phyloP scores from a whole-genome alignment of 2,329 filamentous ascomycete genomes.

The Claviceps humidiphila region DNA sequence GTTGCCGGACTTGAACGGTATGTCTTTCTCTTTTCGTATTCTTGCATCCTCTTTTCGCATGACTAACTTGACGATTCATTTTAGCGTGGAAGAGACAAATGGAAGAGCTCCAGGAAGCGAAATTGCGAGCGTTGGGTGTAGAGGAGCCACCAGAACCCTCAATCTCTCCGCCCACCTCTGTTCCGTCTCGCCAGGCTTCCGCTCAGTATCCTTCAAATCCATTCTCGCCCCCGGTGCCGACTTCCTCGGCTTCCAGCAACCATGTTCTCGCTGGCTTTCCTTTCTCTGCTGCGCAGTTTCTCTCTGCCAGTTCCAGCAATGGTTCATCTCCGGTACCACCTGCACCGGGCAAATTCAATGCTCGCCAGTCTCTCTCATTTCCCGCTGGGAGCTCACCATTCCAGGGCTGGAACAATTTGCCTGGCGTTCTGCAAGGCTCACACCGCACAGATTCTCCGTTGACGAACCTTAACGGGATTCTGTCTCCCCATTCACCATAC shows the following conservation, averaged over 20 bases:
- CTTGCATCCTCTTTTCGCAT: background rate
- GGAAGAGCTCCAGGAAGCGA: constrained; percentile 74
- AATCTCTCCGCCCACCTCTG: constrained; percentile 51
- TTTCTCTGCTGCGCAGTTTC: constrained; percentile 44
- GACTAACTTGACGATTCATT: constrained; percentile 7
- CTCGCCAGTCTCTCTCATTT: constrained; percentile 59
- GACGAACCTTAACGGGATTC: constrained; percentile 35
- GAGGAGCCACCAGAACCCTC: constrained; percentile 52
- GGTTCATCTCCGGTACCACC: constrained; percentile 62
- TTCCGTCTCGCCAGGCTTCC: constrained; percentile 55
- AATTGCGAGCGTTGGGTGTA: constrained; percentile 77
- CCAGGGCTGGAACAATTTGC: constrained; percentile 48
- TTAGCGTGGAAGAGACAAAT: constrained; percentile 64
- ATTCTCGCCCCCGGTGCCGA: constrained; percentile 72
- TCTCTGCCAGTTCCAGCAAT: constrained; percentile 49
- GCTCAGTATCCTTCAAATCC: constrained; percentile 62
- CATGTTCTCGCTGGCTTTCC: constrained; percentile 40
- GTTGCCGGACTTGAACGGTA: constrained; percentile 55
- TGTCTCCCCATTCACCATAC: constrained; percentile 54
- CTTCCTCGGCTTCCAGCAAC: constrained; percentile 64
- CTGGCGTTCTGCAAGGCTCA: constrained; percentile 38
- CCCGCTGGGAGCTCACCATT: constrained; percentile 52
- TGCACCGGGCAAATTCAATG: constrained; percentile 46
- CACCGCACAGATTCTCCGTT: constrained; percentile 51
- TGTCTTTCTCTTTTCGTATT: constrained; percentile 10